A percentile compares a stretch with the other conserved stretches of the same genome.
Evolutionary conservation across 345 rosid species (phyloP).

Genomic region (Eucalyptus cladocalyx): DNA sequence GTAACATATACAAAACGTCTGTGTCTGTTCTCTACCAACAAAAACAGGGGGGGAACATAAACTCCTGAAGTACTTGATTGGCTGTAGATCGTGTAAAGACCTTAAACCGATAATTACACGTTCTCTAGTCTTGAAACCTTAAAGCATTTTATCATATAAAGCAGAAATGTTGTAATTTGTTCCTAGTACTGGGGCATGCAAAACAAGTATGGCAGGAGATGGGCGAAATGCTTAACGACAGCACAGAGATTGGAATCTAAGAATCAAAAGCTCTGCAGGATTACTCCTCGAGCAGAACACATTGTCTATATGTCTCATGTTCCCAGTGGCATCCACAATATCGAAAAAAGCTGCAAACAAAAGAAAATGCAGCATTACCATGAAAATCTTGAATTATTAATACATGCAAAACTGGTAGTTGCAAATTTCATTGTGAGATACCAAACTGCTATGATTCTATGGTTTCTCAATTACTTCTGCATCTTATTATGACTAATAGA

Average conservation of each 20-base stretch:
- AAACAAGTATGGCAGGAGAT: not conserved
- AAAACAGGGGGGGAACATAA: not conserved
- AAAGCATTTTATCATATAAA: not conserved
- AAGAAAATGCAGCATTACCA: not conserved
- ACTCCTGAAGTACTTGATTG: not conserved
- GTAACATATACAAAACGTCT: not conserved
- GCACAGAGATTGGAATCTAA: not conserved
- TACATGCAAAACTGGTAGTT: not conserved
- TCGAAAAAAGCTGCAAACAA: not conserved
- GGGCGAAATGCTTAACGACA: not conserved
- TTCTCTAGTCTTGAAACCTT: not conserved
- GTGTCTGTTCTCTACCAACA: not conserved
- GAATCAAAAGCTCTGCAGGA: not conserved
- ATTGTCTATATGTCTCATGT: not conserved
- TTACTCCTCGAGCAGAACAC: not conserved
- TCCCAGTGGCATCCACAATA: not conserved
- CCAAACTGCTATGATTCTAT: not conserved
- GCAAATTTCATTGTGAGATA: not conserved
- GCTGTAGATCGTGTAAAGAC: not conserved
- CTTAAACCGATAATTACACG: not conserved
- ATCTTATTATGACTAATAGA: not conserved
- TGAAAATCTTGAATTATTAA: not conserved
- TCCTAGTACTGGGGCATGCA: not conserved
- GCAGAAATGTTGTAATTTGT: not conserved
- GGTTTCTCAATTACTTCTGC: not conserved